These are phyloP conservation scores for Clitopilus hobsonii DNA, from an alignment of 768 basidiomycete genomes.

Conservation along the genomic window DNA sequence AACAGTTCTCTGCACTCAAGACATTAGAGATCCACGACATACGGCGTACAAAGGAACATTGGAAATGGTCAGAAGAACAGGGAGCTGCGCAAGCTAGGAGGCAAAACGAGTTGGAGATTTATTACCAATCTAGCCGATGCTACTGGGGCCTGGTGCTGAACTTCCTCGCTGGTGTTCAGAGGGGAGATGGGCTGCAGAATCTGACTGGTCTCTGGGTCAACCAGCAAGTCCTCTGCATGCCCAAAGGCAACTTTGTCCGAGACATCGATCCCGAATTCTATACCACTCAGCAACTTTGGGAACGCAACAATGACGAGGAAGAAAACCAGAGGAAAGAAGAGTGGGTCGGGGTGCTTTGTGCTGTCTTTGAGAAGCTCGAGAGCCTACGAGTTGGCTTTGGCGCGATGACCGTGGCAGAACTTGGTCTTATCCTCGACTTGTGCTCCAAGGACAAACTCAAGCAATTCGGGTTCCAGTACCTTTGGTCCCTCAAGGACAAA, in stretches of 20 bases:
- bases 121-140: background rate
- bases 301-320: background rate
- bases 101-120: constrained; percentile 3
- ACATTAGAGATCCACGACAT: constrained; percentile 14
- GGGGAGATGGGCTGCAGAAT: constrained; percentile 5
- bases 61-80: constrained; percentile 11
- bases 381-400: constrained; percentile 15
- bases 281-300: constrained; percentile 8
- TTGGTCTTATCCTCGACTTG: constrained; percentile 5
- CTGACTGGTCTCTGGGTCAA: constrained; percentile 17
- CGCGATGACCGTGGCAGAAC: constrained; percentile 3
- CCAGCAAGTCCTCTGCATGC: constrained; percentile 5
- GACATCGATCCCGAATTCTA: constrained; percentile 4
- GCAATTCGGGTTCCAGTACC: constrained; percentile 13
- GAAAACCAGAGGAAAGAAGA: constrained; percentile 3
- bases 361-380: constrained; percentile 7
- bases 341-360: constrained; percentile 6
- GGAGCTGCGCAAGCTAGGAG: too few species aligned
- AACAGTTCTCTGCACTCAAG: constrained; percentile 6
- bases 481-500: constrained; percentile 6
- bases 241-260: background rate
- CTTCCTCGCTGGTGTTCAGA: constrained; percentile 8
- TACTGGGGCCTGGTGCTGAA: constrained; percentile 14
- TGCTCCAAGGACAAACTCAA: constrained; percentile 8
- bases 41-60: constrained; percentile 4